These are phyloP conservation scores for Eimeria brunetti DNA, from an alignment of 169 alveolate genomes.

Conservation along the genomic window DNA sequence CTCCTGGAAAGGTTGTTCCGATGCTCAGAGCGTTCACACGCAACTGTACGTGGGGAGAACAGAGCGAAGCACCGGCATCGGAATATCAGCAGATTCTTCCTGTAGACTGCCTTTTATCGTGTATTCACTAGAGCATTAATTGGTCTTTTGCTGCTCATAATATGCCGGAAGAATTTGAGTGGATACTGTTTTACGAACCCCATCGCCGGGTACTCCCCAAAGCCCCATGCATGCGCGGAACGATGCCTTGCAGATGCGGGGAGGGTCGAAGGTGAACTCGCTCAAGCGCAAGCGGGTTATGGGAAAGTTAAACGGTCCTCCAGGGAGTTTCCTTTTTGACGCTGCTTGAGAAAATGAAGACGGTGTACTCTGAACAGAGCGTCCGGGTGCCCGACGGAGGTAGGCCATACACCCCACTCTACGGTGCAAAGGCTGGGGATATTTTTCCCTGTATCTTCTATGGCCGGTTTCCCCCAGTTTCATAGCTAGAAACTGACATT, in stretches of 20 bases:
- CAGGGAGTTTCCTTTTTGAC: constrained; percentile 41
- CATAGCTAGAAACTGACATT: not conserved
- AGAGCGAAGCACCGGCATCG: not conserved
- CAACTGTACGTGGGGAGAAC: not conserved
- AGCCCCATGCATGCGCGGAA: constrained; percentile 53
- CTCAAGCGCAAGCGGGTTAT: not conserved
- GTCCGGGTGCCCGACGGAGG: constrained; percentile 72
- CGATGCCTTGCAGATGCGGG: constrained; percentile 28
- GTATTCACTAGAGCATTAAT: not conserved
- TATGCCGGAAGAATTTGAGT: not conserved
- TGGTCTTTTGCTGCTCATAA: not conserved
- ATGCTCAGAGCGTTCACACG: not conserved
- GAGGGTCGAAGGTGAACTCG: constrained; percentile 3
- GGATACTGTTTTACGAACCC: not conserved
- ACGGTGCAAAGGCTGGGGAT: not conserved
- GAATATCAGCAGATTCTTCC: not conserved
- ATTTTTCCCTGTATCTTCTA: not conserved
- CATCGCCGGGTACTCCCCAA: constrained; percentile 48
- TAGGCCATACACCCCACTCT: constrained; percentile 39
- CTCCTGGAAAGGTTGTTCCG: too few relatives aligned
- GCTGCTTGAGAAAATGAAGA: constrained; percentile 66
- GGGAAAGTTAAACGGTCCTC: constrained; percentile 36
- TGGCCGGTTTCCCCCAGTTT: not conserved
- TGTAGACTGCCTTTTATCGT: not conserved
- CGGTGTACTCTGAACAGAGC: constrained; percentile 69